Percentiles rank a stretch among this genome's conserved stretches.
These are phyloP conservation scores for Diaporthe amygdali DNA, from an alignment of 2,329 filamentous ascomycete species.

Conservation along the genomic window DNA sequence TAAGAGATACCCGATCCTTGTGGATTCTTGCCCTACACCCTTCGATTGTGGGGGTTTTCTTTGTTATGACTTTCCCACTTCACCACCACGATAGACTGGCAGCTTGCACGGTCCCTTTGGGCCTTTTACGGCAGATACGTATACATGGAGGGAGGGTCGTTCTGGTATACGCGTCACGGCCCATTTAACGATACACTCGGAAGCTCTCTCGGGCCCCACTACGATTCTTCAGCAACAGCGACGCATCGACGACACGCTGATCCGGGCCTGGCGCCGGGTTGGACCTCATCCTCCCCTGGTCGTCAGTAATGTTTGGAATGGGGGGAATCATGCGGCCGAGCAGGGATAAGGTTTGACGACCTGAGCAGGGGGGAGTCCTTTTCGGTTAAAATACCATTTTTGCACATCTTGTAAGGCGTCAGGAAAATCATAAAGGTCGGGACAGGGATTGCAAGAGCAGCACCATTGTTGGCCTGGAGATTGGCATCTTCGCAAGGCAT, in stretches of 20 bases:
- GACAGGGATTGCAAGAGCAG: slow-evolving; percentile 1
- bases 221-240: slow-evolving; percentile 2
- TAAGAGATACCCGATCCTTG: slow-evolving; percentile 27
- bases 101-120: slow-evolving; percentile 16
- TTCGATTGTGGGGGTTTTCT: slow-evolving; percentile 1
- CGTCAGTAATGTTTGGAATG: slow-evolving; percentile 21
- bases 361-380: not conserved
- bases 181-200: slow-evolving; percentile 19
- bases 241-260: slow-evolving; percentile 4
- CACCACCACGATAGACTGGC: slow-evolving; percentile 17
- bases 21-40: slow-evolving; percentile 10
- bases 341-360: slow-evolving; percentile 1
- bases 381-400: not conserved
- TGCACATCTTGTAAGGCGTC: slow-evolving; percentile 11
- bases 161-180: slow-evolving; percentile 22
- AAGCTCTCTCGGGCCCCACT: not conserved
- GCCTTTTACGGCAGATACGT: not conserved
- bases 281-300: not conserved
- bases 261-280: slow-evolving; percentile 16
- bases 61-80: slow-evolving; percentile 5
- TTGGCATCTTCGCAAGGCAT: not conserved
- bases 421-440: slow-evolving; percentile 10
- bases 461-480: slow-evolving; percentile 2
- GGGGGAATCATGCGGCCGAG: not conserved
- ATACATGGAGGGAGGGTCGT: not conserved